Evolutionary conservation across 2,329 filamentous ascomycete genomes (phyloP).

Genomic region (Colletotrichum sp.): DNA sequence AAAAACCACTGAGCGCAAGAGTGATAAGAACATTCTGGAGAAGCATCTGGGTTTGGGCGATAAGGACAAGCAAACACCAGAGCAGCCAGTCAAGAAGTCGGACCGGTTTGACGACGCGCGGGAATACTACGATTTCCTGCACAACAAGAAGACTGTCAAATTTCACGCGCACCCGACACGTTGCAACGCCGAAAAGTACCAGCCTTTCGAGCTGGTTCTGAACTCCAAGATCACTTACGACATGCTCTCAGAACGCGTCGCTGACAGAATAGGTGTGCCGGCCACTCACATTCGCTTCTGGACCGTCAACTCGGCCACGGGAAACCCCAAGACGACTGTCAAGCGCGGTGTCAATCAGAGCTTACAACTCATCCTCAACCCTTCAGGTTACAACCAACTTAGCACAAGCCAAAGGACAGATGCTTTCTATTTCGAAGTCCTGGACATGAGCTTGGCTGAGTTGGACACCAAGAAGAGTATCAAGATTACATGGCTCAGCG

Average conservation of each 20-base stretch:
- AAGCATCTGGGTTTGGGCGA: constrained; percentile 44
- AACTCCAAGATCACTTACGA: constrained; percentile 93
- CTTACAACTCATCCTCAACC: constrained; percentile 79
- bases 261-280: constrained; percentile 75
- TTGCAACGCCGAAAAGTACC: constrained; percentile 63
- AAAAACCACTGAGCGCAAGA: constrained; percentile 58
- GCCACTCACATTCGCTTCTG: constrained; percentile 91
- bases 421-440: constrained; percentile 86
- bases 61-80: constrained; percentile 41
- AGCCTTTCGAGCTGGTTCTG: constrained; percentile 76
- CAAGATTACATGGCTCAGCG: constrained; percentile 83
- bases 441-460: constrained; percentile 94
- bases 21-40: constrained; percentile 39
- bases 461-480: constrained; percentile 90
- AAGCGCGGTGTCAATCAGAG: constrained; percentile 75
- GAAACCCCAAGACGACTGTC: constrained; percentile 78
- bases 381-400: constrained; percentile 73
- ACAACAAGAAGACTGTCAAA: constrained; percentile 80
- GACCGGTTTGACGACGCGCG: constrained; percentile 74
- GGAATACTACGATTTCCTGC: constrained; percentile 91
- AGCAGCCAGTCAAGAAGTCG: constrained; percentile 43
- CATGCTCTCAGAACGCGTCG: constrained; percentile 82
- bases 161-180: constrained; percentile 72
- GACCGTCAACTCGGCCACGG: constrained; percentile 78
- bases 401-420: constrained; percentile 76